These are phyloP conservation scores for Helianthus annuus DNA, from an alignment of 129 eudicot genomes.

Conservation along the genomic window HanXRQr2.0-SUNRISE NC_035435.2:129705260-129705759, in stretches of 20 bases:
- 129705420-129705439: not conserved
- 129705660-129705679: conserved; percentile 4
- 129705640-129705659: not conserved
- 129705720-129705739: not conserved
- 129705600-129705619: not conserved
- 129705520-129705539: not conserved
- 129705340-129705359: too few species aligned
- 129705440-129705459: too few species aligned
- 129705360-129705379: too few species aligned
- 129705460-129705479: not conserved
- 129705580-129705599: not conserved
- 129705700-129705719: not conserved
- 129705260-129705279: not conserved
- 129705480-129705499: not conserved
- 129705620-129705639: not conserved
- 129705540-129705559: not conserved
- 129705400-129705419: not conserved
- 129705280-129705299: not conserved
- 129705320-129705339: too few species aligned
- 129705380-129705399: not conserved
- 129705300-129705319: too few species aligned
- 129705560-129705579: not conserved
- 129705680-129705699: not conserved
- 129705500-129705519: not conserved
- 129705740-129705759: not conserved